A percentile compares a stretch with the other conserved stretches of the same genome.
phyloP scores from a whole-genome alignment of 2,329 filamentous ascomycete genomes.

The Catunica adiposa region DNA sequence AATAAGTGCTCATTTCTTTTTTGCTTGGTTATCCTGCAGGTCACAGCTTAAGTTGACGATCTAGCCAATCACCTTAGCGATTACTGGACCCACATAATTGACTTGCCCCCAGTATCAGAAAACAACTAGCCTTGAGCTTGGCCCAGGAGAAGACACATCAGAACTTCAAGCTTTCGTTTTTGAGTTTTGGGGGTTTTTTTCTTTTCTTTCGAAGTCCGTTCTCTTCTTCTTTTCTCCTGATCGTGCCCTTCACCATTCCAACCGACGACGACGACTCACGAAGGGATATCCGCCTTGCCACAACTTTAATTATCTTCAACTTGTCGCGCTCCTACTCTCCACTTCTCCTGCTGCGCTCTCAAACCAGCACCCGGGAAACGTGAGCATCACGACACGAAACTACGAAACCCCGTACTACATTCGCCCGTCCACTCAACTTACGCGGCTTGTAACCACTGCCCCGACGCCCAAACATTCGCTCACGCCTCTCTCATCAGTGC shows the following conservation, averaged over 20 bases:
- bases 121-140: not conserved
- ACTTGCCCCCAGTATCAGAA: not conserved
- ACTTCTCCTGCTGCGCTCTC: no score
- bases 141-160: not conserved
- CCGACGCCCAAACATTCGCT: not conserved
- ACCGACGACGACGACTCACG: not conserved
- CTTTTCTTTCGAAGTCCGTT: not conserved
- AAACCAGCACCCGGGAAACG: not conserved
- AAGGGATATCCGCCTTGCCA: not conserved
- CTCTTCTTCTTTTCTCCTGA: slow-evolving; percentile 1
- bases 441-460: not conserved
- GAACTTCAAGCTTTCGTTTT: not conserved
- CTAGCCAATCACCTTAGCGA: not conserved
- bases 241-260: not conserved
- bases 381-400: not conserved
- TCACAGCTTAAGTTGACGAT: slow-evolving; percentile 1
- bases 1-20: not conserved
- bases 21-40: not conserved
- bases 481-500: not conserved
- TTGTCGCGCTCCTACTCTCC: no score
- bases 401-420: not conserved
- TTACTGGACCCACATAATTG: slow-evolving; percentile 1
- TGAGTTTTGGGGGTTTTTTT: not conserved
- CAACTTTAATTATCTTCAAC: no score
- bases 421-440: not conserved